These are phyloP conservation scores for Naegleria fowleri DNA, from an alignment of 208 protist genomes.

Conservation along the genomic window DNA sequence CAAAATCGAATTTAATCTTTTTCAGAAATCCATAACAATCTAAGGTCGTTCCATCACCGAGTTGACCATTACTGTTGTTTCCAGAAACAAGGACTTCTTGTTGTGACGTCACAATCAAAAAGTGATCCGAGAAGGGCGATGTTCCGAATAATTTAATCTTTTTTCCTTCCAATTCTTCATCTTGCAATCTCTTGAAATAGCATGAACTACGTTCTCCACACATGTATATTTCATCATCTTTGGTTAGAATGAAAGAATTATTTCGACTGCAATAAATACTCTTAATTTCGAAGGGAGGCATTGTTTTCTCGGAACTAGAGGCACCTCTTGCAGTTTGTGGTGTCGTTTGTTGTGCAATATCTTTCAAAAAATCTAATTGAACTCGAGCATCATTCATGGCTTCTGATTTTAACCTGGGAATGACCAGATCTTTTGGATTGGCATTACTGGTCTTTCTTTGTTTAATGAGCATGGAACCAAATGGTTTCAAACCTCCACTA, in stretches of 20 bases:
- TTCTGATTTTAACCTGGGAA: not conserved
- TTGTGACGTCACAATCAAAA: not conserved
- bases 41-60: not conserved
- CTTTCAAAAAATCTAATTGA: not conserved
- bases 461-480: not conserved
- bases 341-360: not conserved
- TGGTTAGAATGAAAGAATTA: not conserved
- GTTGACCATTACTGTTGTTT: conserved; percentile 1
- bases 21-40: conserved; percentile 1
- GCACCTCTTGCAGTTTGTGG: not conserved
- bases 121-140: not conserved
- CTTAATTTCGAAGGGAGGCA: not conserved
- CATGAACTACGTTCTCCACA: not conserved
- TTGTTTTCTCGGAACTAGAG: not conserved
- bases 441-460: not conserved
- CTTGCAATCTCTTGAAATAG: not conserved
- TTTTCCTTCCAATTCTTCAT: not conserved
- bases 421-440: not conserved
- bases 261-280: not conserved
- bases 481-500: not conserved
- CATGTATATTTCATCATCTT: not conserved
- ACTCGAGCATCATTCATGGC: not conserved
- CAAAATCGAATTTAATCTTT: not conserved
- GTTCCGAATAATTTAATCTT: not conserved
- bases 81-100: not conserved